phyloP scores from a whole-genome alignment of 371 early-diverging fungal genomes.

The Lichtheimia corymbifera region DNA sequence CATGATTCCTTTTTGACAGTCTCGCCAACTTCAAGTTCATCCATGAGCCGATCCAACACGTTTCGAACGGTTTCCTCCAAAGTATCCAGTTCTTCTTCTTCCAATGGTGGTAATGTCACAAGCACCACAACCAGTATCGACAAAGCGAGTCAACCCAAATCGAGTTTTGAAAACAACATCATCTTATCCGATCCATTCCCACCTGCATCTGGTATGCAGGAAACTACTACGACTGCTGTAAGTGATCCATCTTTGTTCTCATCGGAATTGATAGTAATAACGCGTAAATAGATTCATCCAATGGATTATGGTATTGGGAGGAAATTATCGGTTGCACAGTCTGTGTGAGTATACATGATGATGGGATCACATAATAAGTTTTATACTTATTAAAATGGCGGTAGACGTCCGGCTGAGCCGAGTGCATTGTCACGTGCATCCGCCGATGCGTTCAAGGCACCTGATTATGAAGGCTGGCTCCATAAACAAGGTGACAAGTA shows the following conservation, averaged over 20 bases:
- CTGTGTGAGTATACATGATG: conserved; percentile 6
- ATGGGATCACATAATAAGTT: too few species aligned
- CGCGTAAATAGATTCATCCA: too few species aligned
- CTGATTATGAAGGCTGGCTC: conserved; percentile 67
- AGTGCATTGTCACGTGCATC: conserved; percentile 14
- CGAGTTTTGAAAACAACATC: not conserved
- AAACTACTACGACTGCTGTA: too few species aligned
- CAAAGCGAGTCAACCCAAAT: not conserved
- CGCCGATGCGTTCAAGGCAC: conserved; percentile 30
- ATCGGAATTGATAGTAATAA: too few species aligned
- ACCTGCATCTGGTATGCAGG: too few species aligned
- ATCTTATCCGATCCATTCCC: too few species aligned
- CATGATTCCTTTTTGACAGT: conserved; percentile 11
- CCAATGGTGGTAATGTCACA: conserved; percentile 11
- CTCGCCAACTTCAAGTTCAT: conserved; percentile 24
- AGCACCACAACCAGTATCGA: conserved; percentile 5
- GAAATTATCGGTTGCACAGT: conserved; percentile 1
- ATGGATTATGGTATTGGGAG: not conserved
- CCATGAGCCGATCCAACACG: conserved; percentile 44
- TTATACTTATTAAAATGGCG: conserved; percentile 8
- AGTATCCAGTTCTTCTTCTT: conserved; percentile 21
- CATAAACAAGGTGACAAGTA: conserved; percentile 67
- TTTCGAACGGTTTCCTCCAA: conserved; percentile 42
- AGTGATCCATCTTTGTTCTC: too few species aligned
- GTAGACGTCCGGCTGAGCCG: conserved; percentile 20